Evolutionary conservation across 1,139 yeast genomes (phyloP), one percentile per base, ranked within the genome.

Genomic region (Debaryomyces coudertii): DNA sequence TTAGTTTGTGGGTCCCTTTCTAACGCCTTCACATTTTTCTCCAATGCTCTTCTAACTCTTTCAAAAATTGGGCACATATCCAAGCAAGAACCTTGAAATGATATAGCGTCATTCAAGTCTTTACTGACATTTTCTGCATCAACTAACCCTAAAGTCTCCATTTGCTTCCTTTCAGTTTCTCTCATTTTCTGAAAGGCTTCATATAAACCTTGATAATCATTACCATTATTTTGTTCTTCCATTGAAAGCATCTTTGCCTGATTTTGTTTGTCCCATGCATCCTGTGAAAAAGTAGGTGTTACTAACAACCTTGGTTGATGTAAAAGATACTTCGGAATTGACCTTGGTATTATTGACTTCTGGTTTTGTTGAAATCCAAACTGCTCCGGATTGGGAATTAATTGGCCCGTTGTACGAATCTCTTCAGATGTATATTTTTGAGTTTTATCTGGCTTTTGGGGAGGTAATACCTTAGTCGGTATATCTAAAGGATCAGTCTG

Each of bases 41-140:
- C 97, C 47, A 86, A 82, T 6, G 88, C 82, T 68, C 99, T 80
- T 60, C 97, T 77, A 1, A 92, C 87, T 56, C 99, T 77, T 66
- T 95, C 99, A 66, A 86, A 93, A 0, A 83, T 80, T 0, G 99
- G 98, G 66, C 99, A 93, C 98, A 92, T 93, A 52, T 90, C 96
- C 37, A 73, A 65, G 66, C 99, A 95, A 0, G 96, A 80, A 2
- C 99, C 99, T 49, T 81, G 82, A 60, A 95, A 95, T 1, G 78
- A 65, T 43, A 92, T 90, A 2, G 99, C 99, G 53, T 92, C 96
- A 49, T 81, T 84, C 27, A 95, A 73, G 48, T 86, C 84, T 62
- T 92, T 90, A 38, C 90, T 82, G 1, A 81, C 82, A 54, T 90
- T 90, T 54, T 90, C 96, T 35, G 85, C 87, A 64, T 95, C 99